Conservation (phyloP, 352 stramenopile genomes). For the Phytopythium montanum region DNA sequence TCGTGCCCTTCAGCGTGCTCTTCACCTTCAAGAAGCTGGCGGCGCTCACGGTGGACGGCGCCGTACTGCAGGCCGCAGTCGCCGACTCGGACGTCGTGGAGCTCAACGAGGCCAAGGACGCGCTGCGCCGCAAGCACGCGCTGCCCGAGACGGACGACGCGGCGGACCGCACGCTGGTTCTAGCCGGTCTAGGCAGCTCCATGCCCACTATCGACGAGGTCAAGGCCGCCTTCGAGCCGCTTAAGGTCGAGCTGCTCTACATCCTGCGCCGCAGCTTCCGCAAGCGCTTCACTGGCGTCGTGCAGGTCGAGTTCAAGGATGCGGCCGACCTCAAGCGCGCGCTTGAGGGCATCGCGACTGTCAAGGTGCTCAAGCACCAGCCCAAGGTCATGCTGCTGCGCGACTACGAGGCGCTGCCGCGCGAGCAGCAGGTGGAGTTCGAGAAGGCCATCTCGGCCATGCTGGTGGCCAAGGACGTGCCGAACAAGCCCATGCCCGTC, state of each 20-base stretch:
- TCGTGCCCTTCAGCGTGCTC: constrained; percentile 82
- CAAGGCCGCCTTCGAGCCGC: constrained; percentile 50
- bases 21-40: constrained; percentile 92
- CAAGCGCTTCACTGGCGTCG: constrained; percentile 69
- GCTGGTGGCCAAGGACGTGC: constrained; percentile 81
- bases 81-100: constrained; percentile 74
- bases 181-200: constrained; percentile 55
- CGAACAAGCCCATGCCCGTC: constrained; percentile 60
- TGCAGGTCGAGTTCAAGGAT: constrained; percentile 73
- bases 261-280: constrained; percentile 71
- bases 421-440: constrained; percentile 77
- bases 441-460: constrained; percentile 80
- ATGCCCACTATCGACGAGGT: constrained; percentile 80
- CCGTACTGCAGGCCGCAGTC: constrained; percentile 66
- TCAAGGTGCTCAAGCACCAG: constrained; percentile 57
- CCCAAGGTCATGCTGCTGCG: constrained; percentile 48
- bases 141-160: constrained; percentile 64
- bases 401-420: constrained; percentile 59
- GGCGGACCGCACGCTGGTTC: constrained; percentile 59
- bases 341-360: constrained; percentile 37
- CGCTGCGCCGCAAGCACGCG: constrained; percentile 69
- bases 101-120: constrained; percentile 74
- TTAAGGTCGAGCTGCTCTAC: constrained; percentile 63
- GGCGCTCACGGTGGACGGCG: constrained; percentile 70
- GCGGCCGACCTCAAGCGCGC: constrained; percentile 49